Evolutionary conservation across 1,284 basidiomycete genomes (phyloP).

Genomic region (Fistulinella staudtii): DNA sequence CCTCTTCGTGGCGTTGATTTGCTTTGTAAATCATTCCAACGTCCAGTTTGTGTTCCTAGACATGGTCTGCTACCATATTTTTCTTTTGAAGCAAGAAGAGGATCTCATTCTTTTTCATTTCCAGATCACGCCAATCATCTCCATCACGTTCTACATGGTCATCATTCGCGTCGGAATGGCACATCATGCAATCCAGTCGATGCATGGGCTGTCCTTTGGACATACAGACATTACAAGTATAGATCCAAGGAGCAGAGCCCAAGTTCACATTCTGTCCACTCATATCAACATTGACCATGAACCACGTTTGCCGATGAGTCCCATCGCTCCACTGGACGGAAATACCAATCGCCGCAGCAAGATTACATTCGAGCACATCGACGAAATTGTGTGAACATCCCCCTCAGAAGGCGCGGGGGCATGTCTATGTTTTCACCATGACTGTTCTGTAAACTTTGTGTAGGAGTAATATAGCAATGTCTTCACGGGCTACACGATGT

Average conservation of each 20-base stretch:
- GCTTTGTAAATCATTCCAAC: conserved; percentile 11
- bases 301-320: neutral
- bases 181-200: neutral
- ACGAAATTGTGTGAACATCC: no score
- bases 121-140: conserved; percentile 22
- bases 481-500: no score
- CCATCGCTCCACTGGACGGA: neutral
- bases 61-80: conserved; percentile 12
- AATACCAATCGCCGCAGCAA: neutral
- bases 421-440: no score
- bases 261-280: conserved; percentile 4
- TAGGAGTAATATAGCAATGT: no score
- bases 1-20: conserved; percentile 14
- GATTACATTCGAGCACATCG: neutral
- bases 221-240: neutral
- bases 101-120: no score
- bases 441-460: no score
- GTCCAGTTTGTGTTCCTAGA: conserved; percentile 18
- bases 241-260: conserved; percentile 8
- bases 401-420: no score
- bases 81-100: no score
- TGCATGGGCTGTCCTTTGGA: neutral
- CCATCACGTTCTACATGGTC: conserved; percentile 26
- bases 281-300: conserved; percentile 2
- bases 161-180: conserved; percentile 20